Conservation (phyloP, 352 stramenopile genomes). For the Bremia lactucae region DNA sequence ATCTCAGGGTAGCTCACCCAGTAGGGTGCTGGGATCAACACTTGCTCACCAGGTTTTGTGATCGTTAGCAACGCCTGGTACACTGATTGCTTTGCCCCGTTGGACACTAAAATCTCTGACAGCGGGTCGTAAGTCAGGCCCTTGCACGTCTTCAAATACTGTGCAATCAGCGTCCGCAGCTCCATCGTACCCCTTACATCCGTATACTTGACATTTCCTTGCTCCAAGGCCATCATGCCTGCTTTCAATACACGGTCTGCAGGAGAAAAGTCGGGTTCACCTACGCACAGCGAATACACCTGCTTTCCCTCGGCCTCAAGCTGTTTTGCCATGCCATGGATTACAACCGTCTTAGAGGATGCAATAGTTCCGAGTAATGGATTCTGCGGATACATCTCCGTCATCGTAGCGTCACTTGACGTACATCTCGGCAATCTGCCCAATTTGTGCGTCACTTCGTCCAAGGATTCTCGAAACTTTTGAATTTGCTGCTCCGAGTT, state of each 20-base stretch:
- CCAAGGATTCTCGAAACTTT: slow-evolving; percentile 55
- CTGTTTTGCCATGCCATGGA: slow-evolving; percentile 93
- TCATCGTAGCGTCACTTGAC: slow-evolving; percentile 17
- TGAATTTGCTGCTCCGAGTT: slow-evolving; percentile 80
- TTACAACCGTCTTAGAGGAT: slow-evolving; percentile 88
- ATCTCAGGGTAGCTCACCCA: slow-evolving; percentile 97
- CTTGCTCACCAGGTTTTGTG: slow-evolving; percentile 87
- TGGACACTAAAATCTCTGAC: slow-evolving; percentile 92
- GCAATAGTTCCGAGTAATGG: slow-evolving; percentile 80
- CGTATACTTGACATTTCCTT: slow-evolving; percentile 91
- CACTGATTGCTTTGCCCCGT: slow-evolving; percentile 93
- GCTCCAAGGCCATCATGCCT: slow-evolving; percentile 48
- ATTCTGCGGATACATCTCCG: slow-evolving; percentile 56
- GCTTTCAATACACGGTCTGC: slow-evolving; percentile 85
- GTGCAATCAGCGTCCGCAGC: slow-evolving; percentile 83
- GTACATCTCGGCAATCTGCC: slow-evolving; percentile 5
- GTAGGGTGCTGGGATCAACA: slow-evolving; percentile 93
- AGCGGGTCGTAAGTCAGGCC: slow-evolving; percentile 80
- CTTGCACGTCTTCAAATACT: slow-evolving; percentile 88
- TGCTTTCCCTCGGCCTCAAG: slow-evolving; percentile 88
- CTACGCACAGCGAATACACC: slow-evolving; percentile 90
- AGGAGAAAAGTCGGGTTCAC: slow-evolving; percentile 89
- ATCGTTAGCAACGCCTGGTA: slow-evolving; percentile 90
- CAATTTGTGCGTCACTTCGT: slow-evolving; percentile 41
- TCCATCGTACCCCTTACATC: slow-evolving; percentile 87